Conservation (phyloP, 176 grass and related monocot species). For the Triticum dicoccoides region DNA sequence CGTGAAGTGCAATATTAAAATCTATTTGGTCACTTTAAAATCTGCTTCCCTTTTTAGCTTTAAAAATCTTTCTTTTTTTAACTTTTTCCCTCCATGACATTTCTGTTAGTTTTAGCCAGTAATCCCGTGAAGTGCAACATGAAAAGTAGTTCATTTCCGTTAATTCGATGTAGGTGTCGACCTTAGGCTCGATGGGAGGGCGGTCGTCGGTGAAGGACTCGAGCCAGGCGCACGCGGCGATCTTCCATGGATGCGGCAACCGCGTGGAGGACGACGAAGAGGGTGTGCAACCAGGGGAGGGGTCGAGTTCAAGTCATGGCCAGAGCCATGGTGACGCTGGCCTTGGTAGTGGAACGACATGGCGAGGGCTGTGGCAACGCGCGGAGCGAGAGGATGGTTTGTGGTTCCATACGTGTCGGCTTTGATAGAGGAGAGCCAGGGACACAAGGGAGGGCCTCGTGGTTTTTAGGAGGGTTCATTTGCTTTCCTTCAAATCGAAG, state of each 20-base stretch:
- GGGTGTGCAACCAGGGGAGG: neutral
- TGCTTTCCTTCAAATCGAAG: neutral
- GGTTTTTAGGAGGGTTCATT: constrained; percentile 32
- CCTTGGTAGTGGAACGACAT: constrained; percentile 15
- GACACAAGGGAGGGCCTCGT: neutral
- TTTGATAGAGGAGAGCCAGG: neutral
- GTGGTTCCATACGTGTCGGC: constrained; percentile 37
- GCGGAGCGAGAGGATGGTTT: constrained; percentile 45
- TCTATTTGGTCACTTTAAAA: no score
- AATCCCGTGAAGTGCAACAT: no score
- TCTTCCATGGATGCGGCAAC: no score
- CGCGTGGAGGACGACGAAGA: neutral
- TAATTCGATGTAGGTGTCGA: constrained; percentile 62
- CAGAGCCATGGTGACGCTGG: neutral
- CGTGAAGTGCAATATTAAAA: no score
- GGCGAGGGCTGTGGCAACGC: constrained; percentile 35
- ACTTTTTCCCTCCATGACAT: no score
- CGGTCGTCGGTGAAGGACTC: constrained; percentile 52
- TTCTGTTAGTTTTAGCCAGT: no score
- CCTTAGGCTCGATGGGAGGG: constrained; percentile 39
- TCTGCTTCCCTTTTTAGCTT: no score
- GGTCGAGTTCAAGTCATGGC: neutral
- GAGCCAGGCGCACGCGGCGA: constrained; percentile 38
- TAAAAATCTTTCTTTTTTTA: no score
- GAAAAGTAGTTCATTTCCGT: no score